Evolutionary conservation across 2,329 filamentous ascomycete genomes (phyloP).

Genomic region (Phyllachora maydis): DNA sequence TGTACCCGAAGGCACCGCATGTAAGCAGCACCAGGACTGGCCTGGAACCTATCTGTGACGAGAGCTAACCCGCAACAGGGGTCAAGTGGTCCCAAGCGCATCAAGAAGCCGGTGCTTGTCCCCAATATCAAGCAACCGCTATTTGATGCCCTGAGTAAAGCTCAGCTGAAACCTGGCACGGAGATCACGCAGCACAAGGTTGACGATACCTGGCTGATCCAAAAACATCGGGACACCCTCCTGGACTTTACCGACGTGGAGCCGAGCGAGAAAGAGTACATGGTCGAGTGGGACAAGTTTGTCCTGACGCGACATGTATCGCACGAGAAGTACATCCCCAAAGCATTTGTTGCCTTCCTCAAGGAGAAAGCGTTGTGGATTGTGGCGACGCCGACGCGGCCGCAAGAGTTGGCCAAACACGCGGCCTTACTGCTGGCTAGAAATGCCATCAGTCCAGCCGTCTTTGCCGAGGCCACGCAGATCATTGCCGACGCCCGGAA

Average conservation of each 20-base stretch:
- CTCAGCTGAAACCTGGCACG: constrained; percentile 24
- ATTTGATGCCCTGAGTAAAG: constrained; percentile 36
- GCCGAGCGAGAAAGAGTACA: constrained; percentile 32
- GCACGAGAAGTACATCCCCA: constrained; percentile 27
- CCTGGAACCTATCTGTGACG: too few relatives aligned
- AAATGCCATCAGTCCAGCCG: constrained; percentile 21
- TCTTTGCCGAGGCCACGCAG: constrained; percentile 18
- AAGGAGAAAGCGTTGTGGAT: constrained; percentile 29
- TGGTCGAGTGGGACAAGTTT: constrained; percentile 35
- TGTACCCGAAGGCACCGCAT: constrained; percentile 3
- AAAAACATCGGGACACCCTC: constrained; percentile 36
- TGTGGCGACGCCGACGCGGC: constrained; percentile 21
- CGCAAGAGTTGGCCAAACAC: constrained; percentile 34
- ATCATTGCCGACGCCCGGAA: constrained; percentile 19
- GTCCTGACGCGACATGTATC: constrained; percentile 28
- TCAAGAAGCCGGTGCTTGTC: constrained; percentile 17
- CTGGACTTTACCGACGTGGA: constrained; percentile 35
- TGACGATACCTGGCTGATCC: constrained; percentile 32
- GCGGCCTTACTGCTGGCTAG: constrained; percentile 26
- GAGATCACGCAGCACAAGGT: constrained; percentile 20
- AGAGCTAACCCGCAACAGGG: too few relatives aligned
- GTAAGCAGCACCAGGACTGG: constrained; percentile 1
- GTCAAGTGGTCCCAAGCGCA: too few relatives aligned
- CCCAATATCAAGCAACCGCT: constrained; percentile 28
- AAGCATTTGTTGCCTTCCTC: constrained; percentile 29